Evolutionary conservation across 768 basidiomycete species (phyloP).

Genomic region (Gloeophyllum trabeum): DNA sequence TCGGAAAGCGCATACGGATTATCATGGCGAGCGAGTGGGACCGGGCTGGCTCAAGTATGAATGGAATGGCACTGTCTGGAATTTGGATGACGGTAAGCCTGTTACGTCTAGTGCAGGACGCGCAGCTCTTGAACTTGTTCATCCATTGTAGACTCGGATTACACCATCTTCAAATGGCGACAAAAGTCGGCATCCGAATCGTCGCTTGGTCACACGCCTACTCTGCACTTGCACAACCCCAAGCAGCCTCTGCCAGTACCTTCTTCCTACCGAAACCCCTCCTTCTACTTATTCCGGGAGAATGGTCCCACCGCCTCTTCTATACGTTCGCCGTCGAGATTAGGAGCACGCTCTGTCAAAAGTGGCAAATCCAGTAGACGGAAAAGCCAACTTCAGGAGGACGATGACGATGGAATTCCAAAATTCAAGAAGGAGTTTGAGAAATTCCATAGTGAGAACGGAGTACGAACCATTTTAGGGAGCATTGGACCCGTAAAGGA

Average conservation of each 20-base stretch:
- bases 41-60: constrained; percentile 84
- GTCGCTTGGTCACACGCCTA: constrained; percentile 25
- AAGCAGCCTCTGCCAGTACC: constrained; percentile 43
- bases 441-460: constrained; percentile 83
- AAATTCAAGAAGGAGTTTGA: constrained; percentile 69
- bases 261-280: constrained; percentile 55
- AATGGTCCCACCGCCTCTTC: constrained; percentile 18
- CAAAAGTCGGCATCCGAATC: constrained; percentile 29
- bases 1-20: constrained; percentile 48
- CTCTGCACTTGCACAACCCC: constrained; percentile 56
- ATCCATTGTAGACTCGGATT: constrained; percentile 57
- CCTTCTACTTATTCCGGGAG: constrained; percentile 57
- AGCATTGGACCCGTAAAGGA: constrained; percentile 84
- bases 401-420: constrained; percentile 38
- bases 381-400: too few relatives aligned
- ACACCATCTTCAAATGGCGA: constrained; percentile 77
- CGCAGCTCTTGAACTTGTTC: background rate
- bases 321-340: constrained; percentile 17
- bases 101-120: background rate
- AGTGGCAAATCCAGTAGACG: constrained; percentile 29
- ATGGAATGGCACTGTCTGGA: constrained; percentile 70
- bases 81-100: constrained; percentile 73
- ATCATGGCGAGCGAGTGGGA: constrained; percentile 49
- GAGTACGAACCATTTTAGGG: constrained; percentile 87
- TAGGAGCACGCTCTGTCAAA: constrained; percentile 15